A percentile compares a stretch with the other conserved stretches of the same genome.
Evolutionary conservation across 257 asterid genomes (phyloP).

Genomic region (Solanum dulcamara): DNA sequence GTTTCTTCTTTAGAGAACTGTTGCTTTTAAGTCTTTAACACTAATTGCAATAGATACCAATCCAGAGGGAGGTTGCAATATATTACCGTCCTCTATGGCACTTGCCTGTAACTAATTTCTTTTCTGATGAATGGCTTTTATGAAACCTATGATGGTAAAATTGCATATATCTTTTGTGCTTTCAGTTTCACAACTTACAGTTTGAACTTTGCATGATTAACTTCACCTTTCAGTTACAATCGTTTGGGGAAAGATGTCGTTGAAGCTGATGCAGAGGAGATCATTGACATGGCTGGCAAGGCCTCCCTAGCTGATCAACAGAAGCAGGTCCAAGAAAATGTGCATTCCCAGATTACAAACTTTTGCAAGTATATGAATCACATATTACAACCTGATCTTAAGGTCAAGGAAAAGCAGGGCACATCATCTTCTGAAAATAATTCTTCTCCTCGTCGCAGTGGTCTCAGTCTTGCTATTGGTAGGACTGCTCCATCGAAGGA

Average conservation of each 20-base stretch:
- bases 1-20: background rate
- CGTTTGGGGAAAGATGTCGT: conserved; percentile 72
- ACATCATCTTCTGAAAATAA: conserved; percentile 25
- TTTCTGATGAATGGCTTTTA: background rate
- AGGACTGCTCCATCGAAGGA: conserved; percentile 16
- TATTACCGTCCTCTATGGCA: background rate
- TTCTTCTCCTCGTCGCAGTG: conserved; percentile 47
- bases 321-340: conserved; percentile 82
- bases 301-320: conserved; percentile 69
- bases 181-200: background rate
- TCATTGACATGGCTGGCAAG: conserved; percentile 62
- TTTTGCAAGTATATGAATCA: conserved; percentile 61
- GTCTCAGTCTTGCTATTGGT: conserved; percentile 85
- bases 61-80: background rate
- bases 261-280: conserved; percentile 80
- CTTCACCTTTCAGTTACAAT: conserved; percentile 43
- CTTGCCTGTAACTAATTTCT: background rate
- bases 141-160: background rate
- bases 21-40: background rate
- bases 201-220: conserved; percentile 5
- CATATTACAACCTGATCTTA: conserved; percentile 51
- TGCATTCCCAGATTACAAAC: conserved; percentile 49
- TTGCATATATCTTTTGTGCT: background rate
- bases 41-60: background rate
- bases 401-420: conserved; percentile 2